Conservation (phyloP, 2,329 filamentous ascomycete species). For the Botrytis galanthina region DNA sequence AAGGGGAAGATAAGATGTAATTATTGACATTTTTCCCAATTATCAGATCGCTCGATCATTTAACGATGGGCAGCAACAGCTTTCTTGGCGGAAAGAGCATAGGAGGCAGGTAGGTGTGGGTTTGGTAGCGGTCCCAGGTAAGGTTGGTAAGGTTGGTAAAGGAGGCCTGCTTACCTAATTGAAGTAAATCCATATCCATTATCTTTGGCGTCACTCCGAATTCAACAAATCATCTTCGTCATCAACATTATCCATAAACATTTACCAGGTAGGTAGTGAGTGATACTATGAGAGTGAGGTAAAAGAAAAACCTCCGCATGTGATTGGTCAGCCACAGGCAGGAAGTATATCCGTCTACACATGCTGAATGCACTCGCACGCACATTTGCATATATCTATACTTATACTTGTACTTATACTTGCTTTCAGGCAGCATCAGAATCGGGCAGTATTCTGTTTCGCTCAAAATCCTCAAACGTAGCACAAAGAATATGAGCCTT, state of each 20-base stretch:
- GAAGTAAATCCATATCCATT: background rate
- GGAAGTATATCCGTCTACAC: background rate
- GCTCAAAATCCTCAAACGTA: background rate
- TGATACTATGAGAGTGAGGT: background rate
- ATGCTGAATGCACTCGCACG: background rate
- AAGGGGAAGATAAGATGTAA: background rate
- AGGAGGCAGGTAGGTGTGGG: background rate
- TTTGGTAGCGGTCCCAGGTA: background rate
- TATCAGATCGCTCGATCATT: slow-evolving; percentile 10
- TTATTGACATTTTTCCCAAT: background rate
- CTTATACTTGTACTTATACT: background rate
- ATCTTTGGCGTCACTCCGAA: background rate
- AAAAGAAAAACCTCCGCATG: background rate
- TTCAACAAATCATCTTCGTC: background rate
- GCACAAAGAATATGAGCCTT: background rate
- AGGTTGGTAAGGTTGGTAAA: too few relatives aligned
- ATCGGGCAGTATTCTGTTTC: background rate
- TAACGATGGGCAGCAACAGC: slow-evolving; percentile 10
- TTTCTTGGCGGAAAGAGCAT: slow-evolving; percentile 8
- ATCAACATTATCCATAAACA: background rate
- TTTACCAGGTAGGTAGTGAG: background rate
- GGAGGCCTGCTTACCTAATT: background rate
- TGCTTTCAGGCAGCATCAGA: background rate
- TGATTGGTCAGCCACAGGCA: background rate
- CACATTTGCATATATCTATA: background rate